These are phyloP conservation scores for Sapria himalayana DNA, from an alignment of 345 rosid genomes.

Conservation along the genomic window DNA sequence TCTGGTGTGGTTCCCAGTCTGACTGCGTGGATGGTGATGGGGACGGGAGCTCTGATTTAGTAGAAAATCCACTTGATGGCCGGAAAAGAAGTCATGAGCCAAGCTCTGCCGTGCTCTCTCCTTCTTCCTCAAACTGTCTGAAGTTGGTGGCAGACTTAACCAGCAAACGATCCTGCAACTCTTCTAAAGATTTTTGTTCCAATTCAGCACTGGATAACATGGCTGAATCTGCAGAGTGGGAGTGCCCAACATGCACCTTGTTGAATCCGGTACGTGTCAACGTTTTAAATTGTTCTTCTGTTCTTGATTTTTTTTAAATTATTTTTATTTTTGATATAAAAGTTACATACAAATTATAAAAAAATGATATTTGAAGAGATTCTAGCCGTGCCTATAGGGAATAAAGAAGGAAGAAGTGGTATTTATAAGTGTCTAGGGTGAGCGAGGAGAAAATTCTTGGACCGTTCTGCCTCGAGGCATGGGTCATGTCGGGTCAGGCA, in stretches of 20 bases:
- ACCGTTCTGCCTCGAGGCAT: too few relatives aligned
- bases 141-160: too few relatives aligned
- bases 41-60: slow-evolving; percentile 18
- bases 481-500: too few relatives aligned
- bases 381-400: too few relatives aligned
- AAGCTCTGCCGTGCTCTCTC: slow-evolving; percentile 4
- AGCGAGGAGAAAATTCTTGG: too few relatives aligned
- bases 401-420: too few relatives aligned
- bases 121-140: too few relatives aligned
- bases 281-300: not conserved
- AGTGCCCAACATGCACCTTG: slow-evolving; percentile 53
- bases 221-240: slow-evolving; percentile 35
- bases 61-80: slow-evolving; percentile 9
- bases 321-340: not conserved
- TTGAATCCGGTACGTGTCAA: slow-evolving; percentile 54
- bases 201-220: too few relatives aligned
- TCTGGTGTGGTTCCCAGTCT: slow-evolving; percentile 65
- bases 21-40: slow-evolving; percentile 21
- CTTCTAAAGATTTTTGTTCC: not conserved
- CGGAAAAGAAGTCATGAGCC: slow-evolving; percentile 27
- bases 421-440: too few relatives aligned
- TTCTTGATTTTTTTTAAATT: not conserved
- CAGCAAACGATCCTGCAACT: too few relatives aligned
- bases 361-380: too few relatives aligned
- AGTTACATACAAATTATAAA: not conserved